phyloP scores from a whole-genome alignment of 225 moss, liverwort and hornwort species.

The Polytrichum commune region DNA sequence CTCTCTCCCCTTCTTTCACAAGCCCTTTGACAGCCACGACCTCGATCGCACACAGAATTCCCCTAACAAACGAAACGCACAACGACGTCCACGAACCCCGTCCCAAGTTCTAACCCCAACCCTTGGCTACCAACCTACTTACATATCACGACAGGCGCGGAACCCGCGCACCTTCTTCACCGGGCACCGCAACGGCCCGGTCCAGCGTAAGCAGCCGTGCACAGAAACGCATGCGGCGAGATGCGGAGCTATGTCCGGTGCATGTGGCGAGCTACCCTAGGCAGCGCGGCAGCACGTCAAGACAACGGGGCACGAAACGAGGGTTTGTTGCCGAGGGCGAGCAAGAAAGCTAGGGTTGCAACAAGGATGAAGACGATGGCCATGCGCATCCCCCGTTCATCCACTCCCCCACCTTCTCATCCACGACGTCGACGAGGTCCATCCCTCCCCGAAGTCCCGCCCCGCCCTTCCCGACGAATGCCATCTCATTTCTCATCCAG shows the following conservation, averaged over 20 bases:
- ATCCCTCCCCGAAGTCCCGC: too few relatives aligned
- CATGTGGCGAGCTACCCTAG: constrained; percentile 4
- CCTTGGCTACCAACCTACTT: background rate
- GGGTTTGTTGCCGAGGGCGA: background rate
- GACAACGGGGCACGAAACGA: background rate
- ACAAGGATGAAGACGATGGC: background rate
- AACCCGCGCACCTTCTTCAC: background rate
- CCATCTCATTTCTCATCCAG: background rate
- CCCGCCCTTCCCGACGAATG: background rate
- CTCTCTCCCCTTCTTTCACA: too few relatives aligned
- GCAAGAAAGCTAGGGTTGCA: constrained; percentile 8
- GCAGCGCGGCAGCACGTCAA: background rate
- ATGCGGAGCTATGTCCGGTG: too few relatives aligned
- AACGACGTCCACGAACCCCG: too few relatives aligned
- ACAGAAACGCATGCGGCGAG: background rate
- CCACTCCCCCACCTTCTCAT: background rate
- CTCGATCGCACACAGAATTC: background rate
- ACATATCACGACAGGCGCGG: background rate
- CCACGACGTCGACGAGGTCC: background rate
- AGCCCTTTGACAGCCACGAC: background rate
- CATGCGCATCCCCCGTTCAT: background rate
- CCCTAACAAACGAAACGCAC: background rate
- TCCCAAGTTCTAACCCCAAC: background rate
- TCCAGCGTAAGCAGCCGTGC: background rate
- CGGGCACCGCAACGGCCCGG: background rate